Conservation (phyloP, 2,329 filamentous ascomycete genomes). For the Microsporum canis region DNA sequence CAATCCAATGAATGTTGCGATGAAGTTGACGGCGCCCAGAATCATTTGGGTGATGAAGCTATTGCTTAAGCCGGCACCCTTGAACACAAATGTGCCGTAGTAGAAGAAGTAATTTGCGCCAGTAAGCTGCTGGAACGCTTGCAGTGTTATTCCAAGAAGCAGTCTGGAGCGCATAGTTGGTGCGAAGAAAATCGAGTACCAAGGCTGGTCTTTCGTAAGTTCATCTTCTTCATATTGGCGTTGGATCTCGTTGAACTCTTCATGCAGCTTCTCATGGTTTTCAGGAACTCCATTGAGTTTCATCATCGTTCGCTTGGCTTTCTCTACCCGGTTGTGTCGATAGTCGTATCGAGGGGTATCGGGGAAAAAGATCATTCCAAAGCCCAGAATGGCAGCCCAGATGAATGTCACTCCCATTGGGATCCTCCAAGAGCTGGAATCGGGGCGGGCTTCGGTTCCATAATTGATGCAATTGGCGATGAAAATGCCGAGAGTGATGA, state of each 20-base stretch:
- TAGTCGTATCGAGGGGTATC: conserved; percentile 51
- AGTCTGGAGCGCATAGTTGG: conserved; percentile 40
- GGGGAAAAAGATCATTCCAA: conserved; percentile 45
- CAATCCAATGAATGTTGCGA: conserved; percentile 54
- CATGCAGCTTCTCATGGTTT: conserved; percentile 44
- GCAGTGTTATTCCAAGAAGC: conserved; percentile 35
- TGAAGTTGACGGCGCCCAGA: conserved; percentile 57
- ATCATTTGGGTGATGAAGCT: conserved; percentile 59
- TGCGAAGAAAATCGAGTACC: conserved; percentile 37
- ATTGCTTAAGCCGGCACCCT: conserved; percentile 54
- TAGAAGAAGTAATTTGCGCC: conserved; percentile 43
- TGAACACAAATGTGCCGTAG: conserved; percentile 51
- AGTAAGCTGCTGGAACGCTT: conserved; percentile 39
- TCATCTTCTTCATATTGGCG: conserved; percentile 47
- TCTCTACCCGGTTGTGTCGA: conserved; percentile 41
- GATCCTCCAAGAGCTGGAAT: conserved; percentile 39
- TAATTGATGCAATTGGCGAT: conserved; percentile 40
- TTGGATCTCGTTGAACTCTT: conserved; percentile 49
- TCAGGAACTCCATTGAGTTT: conserved; percentile 45
- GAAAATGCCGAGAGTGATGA: conserved; percentile 41
- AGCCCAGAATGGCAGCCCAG: conserved; percentile 44
- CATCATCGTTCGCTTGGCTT: conserved; percentile 43
- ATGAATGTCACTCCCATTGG: conserved; percentile 49
- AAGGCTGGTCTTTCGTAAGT: conserved; percentile 29
- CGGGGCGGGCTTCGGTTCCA: conserved; percentile 31